Evolutionary conservation across 306 rosid genomes (phyloP), one percentile per base, ranked within the genome.

Genomic region (Sicyos baderoa): DNA sequence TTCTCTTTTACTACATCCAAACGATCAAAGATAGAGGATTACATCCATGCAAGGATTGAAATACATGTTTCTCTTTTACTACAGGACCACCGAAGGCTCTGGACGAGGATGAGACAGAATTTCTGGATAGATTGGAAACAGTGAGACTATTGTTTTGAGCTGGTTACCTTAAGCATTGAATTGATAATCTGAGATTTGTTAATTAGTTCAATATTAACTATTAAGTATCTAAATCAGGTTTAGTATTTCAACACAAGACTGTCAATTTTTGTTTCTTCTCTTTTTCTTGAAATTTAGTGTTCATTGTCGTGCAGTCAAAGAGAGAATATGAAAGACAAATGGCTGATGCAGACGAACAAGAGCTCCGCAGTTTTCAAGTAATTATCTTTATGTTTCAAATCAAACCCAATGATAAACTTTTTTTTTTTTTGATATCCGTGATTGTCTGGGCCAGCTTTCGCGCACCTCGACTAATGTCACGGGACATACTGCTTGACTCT

Each of bases 11-110:
- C n/a, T n/a, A n/a, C n/a, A n/a, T n/a, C n/a, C 61, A 22, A 55
- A 22, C 13, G 54, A 18, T 21, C 54, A 21, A 45, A 47, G 54
- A 21, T 45, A 53, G 3, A 3, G 40, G n/a, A 66, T 45, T 21
- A 10, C 49, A 44, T 44, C 64, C 65, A 53, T 71, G 56, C 32
- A 45, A 72, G 23, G 40, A 56, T 50, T 58, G 29, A 58, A 27
- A 58, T 27, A 6, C 32, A 18, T 42, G 29, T 29, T 44, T 19
- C 15, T 29, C 13, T 7, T 63, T 56, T 69, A 35, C 54, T 76
- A 44, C 79, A 92, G 95, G 98, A 74, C 98, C 98, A 9, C 97
- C 98, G 52, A 93, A 93, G 85, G 93, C 98, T 77, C 81, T 93
- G 83, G 98, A 93, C 1, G 96, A 89, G 21, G 98, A 93, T 5